Conservation (phyloP, 2,329 filamentous ascomycete species). For the Phialophora tarda region DNA sequence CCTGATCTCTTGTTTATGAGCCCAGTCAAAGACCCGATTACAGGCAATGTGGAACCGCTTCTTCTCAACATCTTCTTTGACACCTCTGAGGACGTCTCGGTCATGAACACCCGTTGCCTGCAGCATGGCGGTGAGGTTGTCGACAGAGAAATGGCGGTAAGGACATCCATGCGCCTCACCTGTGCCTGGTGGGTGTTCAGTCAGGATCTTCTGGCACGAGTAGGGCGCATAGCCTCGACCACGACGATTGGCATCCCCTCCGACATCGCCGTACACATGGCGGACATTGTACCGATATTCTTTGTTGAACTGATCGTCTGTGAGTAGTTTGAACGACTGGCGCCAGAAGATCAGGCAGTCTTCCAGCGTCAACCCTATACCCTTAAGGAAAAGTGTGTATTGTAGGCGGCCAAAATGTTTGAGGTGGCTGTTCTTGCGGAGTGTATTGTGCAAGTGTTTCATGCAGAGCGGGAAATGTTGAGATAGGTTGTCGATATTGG, state of each 20-base stretch:
- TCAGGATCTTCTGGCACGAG: slow-evolving; percentile 93
- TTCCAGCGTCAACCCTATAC: slow-evolving; percentile 88
- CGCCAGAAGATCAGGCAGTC: slow-evolving; percentile 94
- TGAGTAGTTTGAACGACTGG: slow-evolving; percentile 79
- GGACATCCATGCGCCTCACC: slow-evolving; percentile 96
- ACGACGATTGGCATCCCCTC: slow-evolving; percentile 85
- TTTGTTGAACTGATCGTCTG: slow-evolving; percentile 95
- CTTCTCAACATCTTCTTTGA: slow-evolving; percentile 86
- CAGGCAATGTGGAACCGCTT: slow-evolving; percentile 94
- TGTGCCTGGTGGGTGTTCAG: slow-evolving; percentile 81
- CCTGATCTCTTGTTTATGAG: slow-evolving; percentile 79
- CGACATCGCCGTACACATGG: slow-evolving; percentile 94
- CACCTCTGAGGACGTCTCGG: slow-evolving; percentile 74
- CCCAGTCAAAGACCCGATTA: slow-evolving; percentile 89
- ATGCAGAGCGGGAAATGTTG: slow-evolving; percentile 91
- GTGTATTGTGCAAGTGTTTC: slow-evolving; percentile 83
- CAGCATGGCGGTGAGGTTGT: slow-evolving; percentile 79
- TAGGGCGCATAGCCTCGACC: slow-evolving; percentile 88
- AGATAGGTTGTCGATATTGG: slow-evolving; percentile 78
- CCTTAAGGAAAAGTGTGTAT: slow-evolving; percentile 96
- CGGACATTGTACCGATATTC: slow-evolving; percentile 97
- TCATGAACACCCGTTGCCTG: slow-evolving; percentile 81
- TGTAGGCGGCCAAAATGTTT: slow-evolving; percentile 94
- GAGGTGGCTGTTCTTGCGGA: slow-evolving; percentile 86
- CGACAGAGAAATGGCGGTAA: slow-evolving; percentile 86